A percentile compares a stretch with the other conserved stretches of the same genome.
Evolutionary conservation across 2,329 filamentous ascomycete genomes (phyloP).

Genomic region (Fusarium sp.): DNA sequence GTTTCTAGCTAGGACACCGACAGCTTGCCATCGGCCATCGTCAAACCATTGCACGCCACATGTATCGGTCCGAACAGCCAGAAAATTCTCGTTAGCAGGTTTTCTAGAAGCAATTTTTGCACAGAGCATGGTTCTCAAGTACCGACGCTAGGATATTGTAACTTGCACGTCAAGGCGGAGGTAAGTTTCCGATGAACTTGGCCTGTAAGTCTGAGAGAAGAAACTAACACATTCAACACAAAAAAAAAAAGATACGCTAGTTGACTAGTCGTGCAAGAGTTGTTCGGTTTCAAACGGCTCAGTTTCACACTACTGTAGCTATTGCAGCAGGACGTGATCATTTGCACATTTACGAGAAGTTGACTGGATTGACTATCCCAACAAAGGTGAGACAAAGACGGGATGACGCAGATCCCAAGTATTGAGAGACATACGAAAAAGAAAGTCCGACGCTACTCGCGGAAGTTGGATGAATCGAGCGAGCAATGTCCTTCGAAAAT

Average conservation of each 20-base stretch:
- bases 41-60: not conserved
- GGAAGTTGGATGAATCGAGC: not conserved
- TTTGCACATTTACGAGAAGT: slow-evolving; percentile 10
- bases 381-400: not conserved
- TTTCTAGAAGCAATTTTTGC: slow-evolving; percentile 2
- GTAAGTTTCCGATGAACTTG: slow-evolving; percentile 9
- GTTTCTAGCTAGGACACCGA: not conserved
- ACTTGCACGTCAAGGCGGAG: not conserved
- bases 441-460: slow-evolving; percentile 3
- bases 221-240: not conserved
- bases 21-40: too few relatives aligned
- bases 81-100: slow-evolving; percentile 9
- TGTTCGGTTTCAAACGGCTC: slow-evolving; percentile 20
- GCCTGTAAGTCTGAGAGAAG: not conserved
- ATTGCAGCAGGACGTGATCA: not conserved
- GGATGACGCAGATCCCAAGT: not conserved
- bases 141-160: slow-evolving; percentile 1
- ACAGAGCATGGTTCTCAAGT: not conserved
- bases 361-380: not conserved
- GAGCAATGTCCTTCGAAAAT: slow-evolving; percentile 14
- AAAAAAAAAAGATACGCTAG: slow-evolving; percentile 4
- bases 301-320: not conserved
- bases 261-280: not conserved
- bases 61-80: slow-evolving; percentile 10
- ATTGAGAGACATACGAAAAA: not conserved